Conservation (phyloP, 2,329 filamentous ascomycete species). For the Cadophora sp. region DNA sequence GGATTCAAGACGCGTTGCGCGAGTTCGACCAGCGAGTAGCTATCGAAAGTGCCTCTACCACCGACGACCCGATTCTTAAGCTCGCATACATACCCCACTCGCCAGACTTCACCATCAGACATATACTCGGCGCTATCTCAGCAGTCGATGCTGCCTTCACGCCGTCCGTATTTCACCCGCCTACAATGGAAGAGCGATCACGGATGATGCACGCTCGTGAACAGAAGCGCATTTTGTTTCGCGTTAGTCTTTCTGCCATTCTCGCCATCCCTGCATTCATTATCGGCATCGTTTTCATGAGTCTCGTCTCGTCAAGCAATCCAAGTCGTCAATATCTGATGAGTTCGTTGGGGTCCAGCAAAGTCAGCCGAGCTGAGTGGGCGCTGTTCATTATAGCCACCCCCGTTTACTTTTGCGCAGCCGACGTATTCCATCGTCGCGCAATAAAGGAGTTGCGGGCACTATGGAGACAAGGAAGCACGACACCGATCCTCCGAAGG, state of each 20-base stretch:
- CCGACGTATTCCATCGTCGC: conserved; percentile 82
- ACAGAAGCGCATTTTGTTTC: conserved; percentile 69
- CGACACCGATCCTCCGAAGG: conserved; percentile 72
- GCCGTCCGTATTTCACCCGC: conserved; percentile 77
- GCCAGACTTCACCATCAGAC: conserved; percentile 75
- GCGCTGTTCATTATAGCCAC: conserved; percentile 82
- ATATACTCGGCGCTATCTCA: conserved; percentile 73
- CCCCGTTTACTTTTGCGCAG: conserved; percentile 85
- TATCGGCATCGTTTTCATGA: conserved; percentile 92
- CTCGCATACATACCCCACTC: conserved; percentile 73
- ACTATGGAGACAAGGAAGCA: conserved; percentile 79
- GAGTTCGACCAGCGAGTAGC: conserved; percentile 63
- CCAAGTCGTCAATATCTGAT: conserved; percentile 69
- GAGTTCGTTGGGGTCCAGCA: conserved; percentile 72
- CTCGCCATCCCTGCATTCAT: conserved; percentile 83
- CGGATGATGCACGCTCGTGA: conserved; percentile 74
- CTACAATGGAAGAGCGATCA: conserved; percentile 83
- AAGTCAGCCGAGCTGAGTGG: conserved; percentile 78
- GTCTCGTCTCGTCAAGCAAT: conserved; percentile 68
- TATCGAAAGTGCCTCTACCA: too few species aligned
- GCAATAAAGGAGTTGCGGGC: conserved; percentile 79
- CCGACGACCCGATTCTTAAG: conserved; percentile 73
- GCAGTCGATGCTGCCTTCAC: conserved; percentile 69
- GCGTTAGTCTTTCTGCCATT: conserved; percentile 71
- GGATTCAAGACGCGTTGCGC: conserved; percentile 59